phyloP scores from a whole-genome alignment of 2,329 filamentous ascomycete species.

The Capronia epimyces region DNA sequence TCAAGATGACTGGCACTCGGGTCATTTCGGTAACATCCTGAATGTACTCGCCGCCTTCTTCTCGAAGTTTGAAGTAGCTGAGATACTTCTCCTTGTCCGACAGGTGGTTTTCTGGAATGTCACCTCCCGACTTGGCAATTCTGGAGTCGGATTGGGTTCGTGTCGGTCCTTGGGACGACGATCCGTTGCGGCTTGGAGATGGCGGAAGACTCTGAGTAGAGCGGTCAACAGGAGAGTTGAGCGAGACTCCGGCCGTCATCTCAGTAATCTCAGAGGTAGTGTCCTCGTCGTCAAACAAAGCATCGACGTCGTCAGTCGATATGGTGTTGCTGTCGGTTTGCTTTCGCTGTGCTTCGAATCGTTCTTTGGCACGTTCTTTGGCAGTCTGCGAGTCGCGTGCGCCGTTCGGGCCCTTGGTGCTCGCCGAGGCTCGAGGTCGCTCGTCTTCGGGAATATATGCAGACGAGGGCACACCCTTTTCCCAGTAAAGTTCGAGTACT shows the following conservation, averaged over 20 bases:
- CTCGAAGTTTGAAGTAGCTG: slow-evolving; percentile 78
- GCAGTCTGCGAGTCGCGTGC: slow-evolving; percentile 76
- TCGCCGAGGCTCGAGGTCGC: slow-evolving; percentile 74
- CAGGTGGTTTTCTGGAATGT: slow-evolving; percentile 71
- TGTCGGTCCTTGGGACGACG: slow-evolving; percentile 64
- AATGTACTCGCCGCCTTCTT: slow-evolving; percentile 92
- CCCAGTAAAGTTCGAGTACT: slow-evolving; percentile 95
- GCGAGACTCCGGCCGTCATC: slow-evolving; percentile 81
- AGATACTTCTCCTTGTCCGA: slow-evolving; percentile 96
- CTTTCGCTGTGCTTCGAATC: slow-evolving; percentile 84
- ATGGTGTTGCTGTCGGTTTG: slow-evolving; percentile 94
- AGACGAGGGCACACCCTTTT: slow-evolving; percentile 96
- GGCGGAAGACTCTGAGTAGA: slow-evolving; percentile 93
- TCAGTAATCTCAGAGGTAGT: slow-evolving; percentile 85
- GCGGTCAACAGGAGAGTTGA: slow-evolving; percentile 65
- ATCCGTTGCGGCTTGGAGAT: slow-evolving; percentile 73
- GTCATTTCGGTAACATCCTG: slow-evolving; percentile 99
- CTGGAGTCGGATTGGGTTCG: slow-evolving; percentile 93
- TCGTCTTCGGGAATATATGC: slow-evolving; percentile 96
- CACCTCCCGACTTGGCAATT: slow-evolving; percentile 61
- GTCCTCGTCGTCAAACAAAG: slow-evolving; percentile 91
- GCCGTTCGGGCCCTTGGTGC: slow-evolving; percentile 67
- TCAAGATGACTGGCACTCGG: slow-evolving; percentile 91
- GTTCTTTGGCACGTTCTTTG: slow-evolving; percentile 74
- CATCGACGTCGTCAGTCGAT: slow-evolving; percentile 85